Base-by-base conservation (phyloP, 306 rosid genomes). In the Casuarina cunninghamiana region DNA sequence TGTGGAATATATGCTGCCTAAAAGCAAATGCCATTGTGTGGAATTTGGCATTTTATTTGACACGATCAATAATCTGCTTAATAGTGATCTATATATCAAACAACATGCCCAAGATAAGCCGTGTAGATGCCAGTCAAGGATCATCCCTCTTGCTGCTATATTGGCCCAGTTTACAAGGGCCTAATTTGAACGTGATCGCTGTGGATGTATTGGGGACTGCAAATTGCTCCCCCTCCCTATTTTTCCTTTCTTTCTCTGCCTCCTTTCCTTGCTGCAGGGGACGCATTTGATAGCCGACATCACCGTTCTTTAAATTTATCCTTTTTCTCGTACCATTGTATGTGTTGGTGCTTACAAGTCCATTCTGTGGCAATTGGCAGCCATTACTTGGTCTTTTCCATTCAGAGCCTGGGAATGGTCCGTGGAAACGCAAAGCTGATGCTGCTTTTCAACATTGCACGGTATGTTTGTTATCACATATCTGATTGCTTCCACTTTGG, bases 401-500 rank as follows among this genome's bases (percentile, higher is more conserved):
- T 79, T 62, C 91, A 5, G 97, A 87, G 78, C 91, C 96, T 75
- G 93, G 98, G 80, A 95, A 93, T 81, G 89, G 96, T 61, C 86
- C 90, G 53, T 95, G 98, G 98, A 95, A 95, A 84, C 97, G 98
- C 82, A 95, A 95, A 83, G 97, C 89, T 21, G 97, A 95, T 80
- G 86, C 93, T 38, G 97, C 97, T 73, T 71, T 91, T 80, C 89
- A 63, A 39, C 78, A 77, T 73, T 91, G 96, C 93, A 87, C 78
- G 91, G 98, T 95, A 90, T 69, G 60, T 72, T 75, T 69, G 38
- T 80, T 69, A 12, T 78, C 49, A 54, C 46, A 69, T 38, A 61
- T 75, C n/a, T 15, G 39, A 62, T 54, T 38, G 57, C 58, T 48
- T 67, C 69, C 79, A 50, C 57, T 77, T 73, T 10, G 74, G 45